Conservation (phyloP, 371 early-diverging fungal species). For the Mucor circinelloides region DNA sequence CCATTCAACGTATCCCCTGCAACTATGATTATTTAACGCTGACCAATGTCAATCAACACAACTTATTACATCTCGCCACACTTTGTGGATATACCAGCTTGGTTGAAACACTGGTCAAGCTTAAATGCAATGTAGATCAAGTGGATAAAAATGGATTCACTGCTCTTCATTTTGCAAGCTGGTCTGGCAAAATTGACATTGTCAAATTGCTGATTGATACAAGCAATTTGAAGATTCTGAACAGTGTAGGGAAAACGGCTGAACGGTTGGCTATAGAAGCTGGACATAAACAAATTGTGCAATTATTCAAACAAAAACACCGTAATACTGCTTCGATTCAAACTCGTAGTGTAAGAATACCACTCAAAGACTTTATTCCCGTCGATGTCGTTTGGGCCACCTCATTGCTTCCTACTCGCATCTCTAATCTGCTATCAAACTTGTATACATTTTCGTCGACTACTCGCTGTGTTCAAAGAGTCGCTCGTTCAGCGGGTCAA, state of each 20-base stretch:
- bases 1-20: conserved; percentile 16
- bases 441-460: conserved; percentile 36
- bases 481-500: conserved; percentile 36
- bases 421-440: conserved; percentile 23
- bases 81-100: conserved; percentile 44
- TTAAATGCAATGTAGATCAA: conserved; percentile 43
- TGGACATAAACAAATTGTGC: conserved; percentile 32
- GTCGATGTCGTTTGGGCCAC: conserved; percentile 16
- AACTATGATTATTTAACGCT: conserved; percentile 29
- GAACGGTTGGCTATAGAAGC: conserved; percentile 41
- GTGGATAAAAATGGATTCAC: conserved; percentile 57
- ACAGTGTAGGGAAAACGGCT: conserved; percentile 43
- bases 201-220: conserved; percentile 38
- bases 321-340: neutral
- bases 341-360: conserved; percentile 23
- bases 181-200: conserved; percentile 54
- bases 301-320: conserved; percentile 23
- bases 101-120: conserved; percentile 31
- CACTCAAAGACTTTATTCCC: conserved; percentile 41
- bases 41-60: conserved; percentile 48
- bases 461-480: conserved; percentile 28
- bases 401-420: conserved; percentile 25
- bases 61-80: conserved; percentile 55
- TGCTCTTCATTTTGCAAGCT: conserved; percentile 62
- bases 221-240: conserved; percentile 26